Conservation (phyloP, 352 stramenopile genomes). For the Pythium phragmitis region DNA sequence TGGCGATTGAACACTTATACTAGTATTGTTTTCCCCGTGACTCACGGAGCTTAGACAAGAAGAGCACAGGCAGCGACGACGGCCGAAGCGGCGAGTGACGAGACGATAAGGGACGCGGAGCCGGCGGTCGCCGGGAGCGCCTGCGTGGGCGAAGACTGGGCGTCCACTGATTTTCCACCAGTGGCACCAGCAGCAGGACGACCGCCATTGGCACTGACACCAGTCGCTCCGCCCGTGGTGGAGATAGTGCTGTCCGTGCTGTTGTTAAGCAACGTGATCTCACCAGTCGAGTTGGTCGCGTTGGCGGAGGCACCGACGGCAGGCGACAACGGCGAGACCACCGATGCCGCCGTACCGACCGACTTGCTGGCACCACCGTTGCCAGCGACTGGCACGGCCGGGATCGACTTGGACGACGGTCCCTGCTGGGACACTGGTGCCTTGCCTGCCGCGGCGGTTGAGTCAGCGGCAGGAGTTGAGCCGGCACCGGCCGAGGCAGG, state of each 20-base stretch:
- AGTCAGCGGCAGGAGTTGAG: slow-evolving; percentile 2
- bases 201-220: neutral
- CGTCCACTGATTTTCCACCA: neutral
- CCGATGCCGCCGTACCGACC: neutral
- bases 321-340: neutral
- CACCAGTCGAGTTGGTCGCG: slow-evolving; percentile 1
- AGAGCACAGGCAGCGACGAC: neutral
- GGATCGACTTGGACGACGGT: neutral
- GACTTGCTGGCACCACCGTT: neutral
- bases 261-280: neutral
- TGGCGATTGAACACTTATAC: neutral
- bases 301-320: neutral
- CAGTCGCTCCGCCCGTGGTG: neutral
- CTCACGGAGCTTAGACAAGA: slow-evolving; percentile 1
- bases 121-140: slow-evolving; percentile 6
- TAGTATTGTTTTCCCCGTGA: neutral
- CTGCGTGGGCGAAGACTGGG: neutral
- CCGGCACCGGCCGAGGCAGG: neutral
- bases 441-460: neutral
- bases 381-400: neutral
- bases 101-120: neutral
- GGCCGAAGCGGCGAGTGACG: neutral
- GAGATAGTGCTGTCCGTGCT: neutral
- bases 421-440: neutral
- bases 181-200: neutral